phyloP scores from a whole-genome alignment of 345 rosid genomes.

The thale cress (Arabidopsis thaliana) region DNA sequence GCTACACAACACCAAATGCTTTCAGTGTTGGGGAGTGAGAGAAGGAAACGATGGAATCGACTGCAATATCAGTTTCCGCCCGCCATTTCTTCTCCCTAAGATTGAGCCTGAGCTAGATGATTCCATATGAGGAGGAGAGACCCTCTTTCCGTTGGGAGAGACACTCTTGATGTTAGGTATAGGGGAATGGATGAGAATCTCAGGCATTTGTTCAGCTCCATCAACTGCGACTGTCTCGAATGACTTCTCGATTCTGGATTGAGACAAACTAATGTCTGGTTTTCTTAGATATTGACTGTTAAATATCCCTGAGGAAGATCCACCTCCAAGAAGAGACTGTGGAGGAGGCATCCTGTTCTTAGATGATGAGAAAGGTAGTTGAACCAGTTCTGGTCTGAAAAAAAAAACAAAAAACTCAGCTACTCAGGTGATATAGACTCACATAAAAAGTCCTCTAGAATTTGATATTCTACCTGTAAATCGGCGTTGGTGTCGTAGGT shows the following conservation, averaged over 20 bases:
- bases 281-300: constrained; percentile 35
- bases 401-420: neutral
- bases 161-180: constrained; percentile 52
- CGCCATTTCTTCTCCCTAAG: constrained; percentile 65
- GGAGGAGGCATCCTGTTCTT: constrained; percentile 63
- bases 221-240: constrained; percentile 55
- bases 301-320: constrained; percentile 35
- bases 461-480: constrained; percentile 61
- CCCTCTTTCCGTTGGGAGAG: constrained; percentile 95
- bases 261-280: constrained; percentile 54
- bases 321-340: constrained; percentile 44
- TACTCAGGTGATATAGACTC: constrained; percentile 13
- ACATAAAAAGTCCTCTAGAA: neutral
- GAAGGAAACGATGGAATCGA: constrained; percentile 97
- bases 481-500: constrained; percentile 64
- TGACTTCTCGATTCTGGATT: constrained; percentile 46
- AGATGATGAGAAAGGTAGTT: constrained; percentile 68
- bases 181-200: constrained; percentile 58
- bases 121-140: constrained; percentile 75
- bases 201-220: constrained; percentile 56
- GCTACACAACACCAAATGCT: constrained; percentile 19
- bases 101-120: constrained; percentile 56
- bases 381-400: constrained; percentile 62
- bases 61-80: constrained; percentile 85
- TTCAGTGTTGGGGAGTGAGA: constrained; percentile 80